Evolutionary conservation across 1,284 basidiomycete species (phyloP).

Genomic region (Dichomitus squalens): DNA sequence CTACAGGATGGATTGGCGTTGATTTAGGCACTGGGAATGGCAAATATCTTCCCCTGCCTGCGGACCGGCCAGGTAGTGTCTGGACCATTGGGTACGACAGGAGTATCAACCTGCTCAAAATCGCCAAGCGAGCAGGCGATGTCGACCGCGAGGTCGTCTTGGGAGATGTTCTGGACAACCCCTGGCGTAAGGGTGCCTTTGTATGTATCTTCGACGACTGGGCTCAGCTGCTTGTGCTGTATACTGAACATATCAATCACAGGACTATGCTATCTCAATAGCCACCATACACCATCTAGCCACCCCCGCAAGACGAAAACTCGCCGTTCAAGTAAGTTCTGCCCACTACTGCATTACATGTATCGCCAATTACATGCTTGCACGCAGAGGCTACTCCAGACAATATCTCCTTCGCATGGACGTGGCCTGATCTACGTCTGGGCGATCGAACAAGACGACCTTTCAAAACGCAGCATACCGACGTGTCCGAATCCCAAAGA

Average conservation of each 20-base stretch:
- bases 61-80: conserved; percentile 55
- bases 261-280: conserved; percentile 96
- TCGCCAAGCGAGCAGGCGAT: conserved; percentile 66
- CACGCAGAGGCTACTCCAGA: conserved; percentile 62
- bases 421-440: conserved; percentile 96
- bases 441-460: conserved; percentile 92
- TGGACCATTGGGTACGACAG: conserved; percentile 86
- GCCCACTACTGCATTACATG: background rate
- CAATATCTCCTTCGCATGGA: conserved; percentile 65
- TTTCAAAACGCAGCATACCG: conserved; percentile 74
- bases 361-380: background rate
- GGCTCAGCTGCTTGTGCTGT: background rate
- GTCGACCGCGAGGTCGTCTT: conserved; percentile 69
- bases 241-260: background rate
- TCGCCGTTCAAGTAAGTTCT: conserved; percentile 68
- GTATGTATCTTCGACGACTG: conserved; percentile 51
- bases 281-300: conserved; percentile 95
- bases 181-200: conserved; percentile 78
- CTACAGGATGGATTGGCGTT: conserved; percentile 82
- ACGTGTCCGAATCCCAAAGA: background rate
- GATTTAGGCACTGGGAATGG: conserved; percentile 98
- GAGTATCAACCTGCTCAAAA: conserved; percentile 74
- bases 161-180: conserved; percentile 69
- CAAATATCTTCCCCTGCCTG: conserved; percentile 84
- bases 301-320: conserved; percentile 68